Percentiles rank a stretch among this genome's conserved stretches.
These are phyloP conservation scores for Pseudogymnoascus sp. DNA, from an alignment of 2,329 filamentous ascomycete species.

Conservation along the genomic window DNA sequence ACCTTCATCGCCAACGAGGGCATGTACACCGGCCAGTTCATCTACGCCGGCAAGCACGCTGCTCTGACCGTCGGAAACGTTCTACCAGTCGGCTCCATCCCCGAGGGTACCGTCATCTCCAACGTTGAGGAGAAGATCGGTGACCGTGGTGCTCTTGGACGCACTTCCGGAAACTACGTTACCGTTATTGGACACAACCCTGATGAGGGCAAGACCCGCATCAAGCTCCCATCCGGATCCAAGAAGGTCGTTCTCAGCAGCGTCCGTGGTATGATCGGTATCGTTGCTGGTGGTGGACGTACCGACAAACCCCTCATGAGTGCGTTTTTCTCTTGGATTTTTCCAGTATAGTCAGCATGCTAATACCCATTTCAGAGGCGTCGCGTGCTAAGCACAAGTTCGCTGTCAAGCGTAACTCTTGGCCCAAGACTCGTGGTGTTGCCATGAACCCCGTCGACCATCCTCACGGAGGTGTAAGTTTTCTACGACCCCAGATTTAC, in stretches of 20 bases:
- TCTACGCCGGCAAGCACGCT: conserved; percentile 99
- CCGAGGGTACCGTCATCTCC: conserved; percentile 97
- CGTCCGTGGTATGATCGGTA: conserved; percentile 97
- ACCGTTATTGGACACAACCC: conserved; percentile 97
- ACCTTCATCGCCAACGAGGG: conserved; percentile 99
- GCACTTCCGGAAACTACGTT: conserved; percentile 99
- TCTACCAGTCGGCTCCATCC: conserved; percentile 86
- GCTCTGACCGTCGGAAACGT: conserved; percentile 95
- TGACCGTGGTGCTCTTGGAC: conserved; percentile 91
- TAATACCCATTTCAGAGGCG: conserved; percentile 62
- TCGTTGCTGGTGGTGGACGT: conserved; percentile 97
- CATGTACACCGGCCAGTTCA: conserved; percentile 99
- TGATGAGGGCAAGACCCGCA: conserved; percentile 97
- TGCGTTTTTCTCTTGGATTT: conserved; percentile 37
- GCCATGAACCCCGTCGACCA: conserved; percentile 99
- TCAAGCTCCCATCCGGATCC: conserved; percentile 97
- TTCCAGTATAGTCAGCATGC: conserved; percentile 21
- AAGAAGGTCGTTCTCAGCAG: conserved; percentile 97
- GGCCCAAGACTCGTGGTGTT: conserved; percentile 99
- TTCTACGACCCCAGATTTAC: conserved; percentile 8
- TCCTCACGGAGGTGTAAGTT: conserved; percentile 80
- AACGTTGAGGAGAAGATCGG: conserved; percentile 99
- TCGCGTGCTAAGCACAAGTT: conserved; percentile 99
- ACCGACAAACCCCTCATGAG: conserved; percentile 99
- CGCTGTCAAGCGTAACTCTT: conserved; percentile 99